phyloP scores from a whole-genome alignment of 805 yeast genomes.

The fission yeast (Schizosaccharomyces pombe) region DNA sequence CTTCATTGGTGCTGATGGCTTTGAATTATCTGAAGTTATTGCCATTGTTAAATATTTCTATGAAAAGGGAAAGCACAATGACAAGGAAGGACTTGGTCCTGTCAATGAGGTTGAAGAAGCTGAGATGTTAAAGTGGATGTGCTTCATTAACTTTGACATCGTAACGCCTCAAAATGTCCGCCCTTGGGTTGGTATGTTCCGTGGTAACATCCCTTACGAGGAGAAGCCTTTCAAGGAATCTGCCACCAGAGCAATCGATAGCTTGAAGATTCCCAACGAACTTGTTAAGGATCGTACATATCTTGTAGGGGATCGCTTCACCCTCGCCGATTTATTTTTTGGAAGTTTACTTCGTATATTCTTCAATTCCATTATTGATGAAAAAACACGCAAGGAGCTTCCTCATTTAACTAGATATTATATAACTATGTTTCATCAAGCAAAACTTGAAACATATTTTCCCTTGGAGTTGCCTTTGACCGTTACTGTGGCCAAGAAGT shows the following conservation, averaged over 20 bases:
- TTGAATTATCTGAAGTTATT: neutral
- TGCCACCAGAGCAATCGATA: neutral
- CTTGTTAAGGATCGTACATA: constrained; percentile 38
- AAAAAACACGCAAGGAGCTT: constrained; percentile 36
- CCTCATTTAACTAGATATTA: constrained; percentile 53
- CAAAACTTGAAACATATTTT: neutral
- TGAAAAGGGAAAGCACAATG: neutral
- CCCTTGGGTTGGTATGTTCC: neutral
- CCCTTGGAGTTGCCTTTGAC: neutral
- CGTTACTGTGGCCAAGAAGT: neutral
- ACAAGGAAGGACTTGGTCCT: neutral
- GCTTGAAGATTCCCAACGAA: constrained; percentile 20
- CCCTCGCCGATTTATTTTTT: constrained; percentile 41
- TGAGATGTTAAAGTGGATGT: neutral
- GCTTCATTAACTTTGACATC: neutral
- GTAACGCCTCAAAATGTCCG: neutral
- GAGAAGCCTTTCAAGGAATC: neutral
- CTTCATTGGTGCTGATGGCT: neutral
- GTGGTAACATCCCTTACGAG: neutral
- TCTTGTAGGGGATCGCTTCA: constrained; percentile 43
- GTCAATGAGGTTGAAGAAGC: neutral
- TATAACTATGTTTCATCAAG: constrained; percentile 26
- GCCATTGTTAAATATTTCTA: neutral
- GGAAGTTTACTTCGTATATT: constrained; percentile 31
- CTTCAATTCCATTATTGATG: constrained; percentile 36